Evolutionary conservation across 164 flowering plant genomes (phyloP), one percentile per base, ranked within the genome.

Genomic region (Annona cherimola): DNA sequence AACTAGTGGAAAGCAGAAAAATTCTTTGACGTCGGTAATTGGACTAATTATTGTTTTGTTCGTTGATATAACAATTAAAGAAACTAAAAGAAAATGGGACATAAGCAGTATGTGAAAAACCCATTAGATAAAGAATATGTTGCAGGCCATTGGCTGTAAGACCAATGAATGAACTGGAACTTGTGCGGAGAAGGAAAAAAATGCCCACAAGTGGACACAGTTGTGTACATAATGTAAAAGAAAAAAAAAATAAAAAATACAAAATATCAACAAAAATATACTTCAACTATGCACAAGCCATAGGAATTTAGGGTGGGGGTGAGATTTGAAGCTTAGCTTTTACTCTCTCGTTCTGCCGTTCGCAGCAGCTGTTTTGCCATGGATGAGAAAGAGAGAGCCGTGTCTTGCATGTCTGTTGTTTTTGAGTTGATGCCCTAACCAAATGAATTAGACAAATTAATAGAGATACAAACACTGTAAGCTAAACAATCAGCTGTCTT

Each of bases 321-420:
- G n/a, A n/a, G n/a, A n/a, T n/a, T n/a, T n/a, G n/a, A n/a, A n/a
- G n/a, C n/a, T n/a, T n/a, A 79, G 72, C 68, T 76, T 73, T 60
- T 63, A 63, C 78, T 83, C 42, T 84, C 87, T 12, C 82, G 83
- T 71, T 92, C 91, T 35, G 85, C 82, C 46, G 79, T 79, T 71
- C 82, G 82, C 65, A 92, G 75, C 73, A 91, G 71, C 67, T 94
- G 83, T 42, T 83, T 89, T 5, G 98, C 98, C 88, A 88, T 77
- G 18, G 85, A 79, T 50, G 98, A 90, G 79, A 90, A 94, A 57
- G 98, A 88, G 46, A 63, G 81, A 9, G 98, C 97, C 0, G 86
- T 84, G 72, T 88, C 88, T 74, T 94, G 90, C 96, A 94, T 88
- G 78, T 89, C 93, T 45, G 88, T 74, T 6, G 94, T 79, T 76